A percentile compares a stretch with the other conserved stretches of the same genome.
Evolutionary conservation across 2,329 filamentous ascomycete species (phyloP).

Genomic region (Fusarium sp.): DNA sequence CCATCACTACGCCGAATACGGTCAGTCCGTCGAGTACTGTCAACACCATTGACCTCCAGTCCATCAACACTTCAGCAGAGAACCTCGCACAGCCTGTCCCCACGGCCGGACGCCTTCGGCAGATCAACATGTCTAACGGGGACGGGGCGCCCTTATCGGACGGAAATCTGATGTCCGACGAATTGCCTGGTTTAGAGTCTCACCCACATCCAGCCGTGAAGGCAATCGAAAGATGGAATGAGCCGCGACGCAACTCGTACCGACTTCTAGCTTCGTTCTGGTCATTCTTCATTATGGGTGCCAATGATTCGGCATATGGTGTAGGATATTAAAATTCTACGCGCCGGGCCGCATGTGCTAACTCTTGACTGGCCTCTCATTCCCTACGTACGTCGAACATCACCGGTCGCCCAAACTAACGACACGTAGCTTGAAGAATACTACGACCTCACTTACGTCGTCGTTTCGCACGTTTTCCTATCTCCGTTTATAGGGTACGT

Average conservation of each 20-base stretch:
- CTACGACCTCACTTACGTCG: slow-evolving; percentile 73
- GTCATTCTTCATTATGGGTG: slow-evolving; percentile 71
- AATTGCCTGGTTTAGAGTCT: not conserved
- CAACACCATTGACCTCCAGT: too few relatives aligned
- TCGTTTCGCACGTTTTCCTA: slow-evolving; percentile 77
- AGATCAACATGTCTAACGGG: too few relatives aligned
- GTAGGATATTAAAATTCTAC: not conserved
- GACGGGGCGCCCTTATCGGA: not conserved
- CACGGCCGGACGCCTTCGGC: too few relatives aligned
- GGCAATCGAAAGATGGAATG: slow-evolving; percentile 36
- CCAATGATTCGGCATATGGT: slow-evolving; percentile 70
- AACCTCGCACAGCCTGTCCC: too few relatives aligned
- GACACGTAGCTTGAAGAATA: slow-evolving; percentile 56
- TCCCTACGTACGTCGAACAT: slow-evolving; percentile 16
- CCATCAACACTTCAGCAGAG: too few relatives aligned
- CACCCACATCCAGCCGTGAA: not conserved
- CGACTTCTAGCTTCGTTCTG: slow-evolving; percentile 69
- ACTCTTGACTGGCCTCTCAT: slow-evolving; percentile 14
- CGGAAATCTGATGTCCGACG: not conserved
- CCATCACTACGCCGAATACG: too few relatives aligned
- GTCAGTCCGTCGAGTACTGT: too few relatives aligned
- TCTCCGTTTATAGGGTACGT: slow-evolving; percentile 78
- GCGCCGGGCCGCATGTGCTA: not conserved
- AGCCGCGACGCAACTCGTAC: slow-evolving; percentile 57
- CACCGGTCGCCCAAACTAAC: not conserved